Evolutionary conservation across 169 alveolate species (phyloP).

Genomic region (Eimeria praecox): DNA sequence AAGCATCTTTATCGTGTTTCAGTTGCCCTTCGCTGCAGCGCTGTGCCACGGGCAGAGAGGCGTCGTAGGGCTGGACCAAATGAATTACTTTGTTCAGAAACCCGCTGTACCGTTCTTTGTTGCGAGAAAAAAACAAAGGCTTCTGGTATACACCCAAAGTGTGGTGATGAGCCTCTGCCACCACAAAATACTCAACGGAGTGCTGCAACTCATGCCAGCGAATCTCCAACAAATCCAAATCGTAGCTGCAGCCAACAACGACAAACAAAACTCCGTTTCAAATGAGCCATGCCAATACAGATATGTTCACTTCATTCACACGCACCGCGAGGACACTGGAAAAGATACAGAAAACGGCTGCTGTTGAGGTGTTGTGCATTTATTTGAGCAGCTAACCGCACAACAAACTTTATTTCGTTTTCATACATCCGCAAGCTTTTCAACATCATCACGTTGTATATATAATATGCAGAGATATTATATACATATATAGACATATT

Average conservation of each 20-base stretch:
- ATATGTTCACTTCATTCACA: too few relatives aligned
- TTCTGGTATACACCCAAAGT: slow-evolving; percentile 67
- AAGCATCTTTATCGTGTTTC: slow-evolving; percentile 7
- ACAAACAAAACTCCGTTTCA: neutral
- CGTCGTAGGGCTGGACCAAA: slow-evolving; percentile 45
- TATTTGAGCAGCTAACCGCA: too few relatives aligned
- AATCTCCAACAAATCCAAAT: slow-evolving; percentile 66
- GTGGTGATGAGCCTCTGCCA: slow-evolving; percentile 72
- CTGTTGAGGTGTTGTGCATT: too few relatives aligned
- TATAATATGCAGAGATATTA: too few relatives aligned
- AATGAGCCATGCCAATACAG: too few relatives aligned
- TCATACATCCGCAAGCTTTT: too few relatives aligned
- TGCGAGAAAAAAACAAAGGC: slow-evolving; percentile 61
- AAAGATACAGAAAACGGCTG: too few relatives aligned
- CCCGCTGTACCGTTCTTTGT: slow-evolving; percentile 19
- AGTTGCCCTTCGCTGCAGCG: neutral
- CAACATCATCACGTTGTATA: too few relatives aligned
- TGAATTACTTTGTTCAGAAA: slow-evolving; percentile 51
- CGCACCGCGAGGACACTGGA: too few relatives aligned
- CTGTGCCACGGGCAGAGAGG: slow-evolving; percentile 27
- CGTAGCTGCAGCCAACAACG: slow-evolving; percentile 23
- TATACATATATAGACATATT: too few relatives aligned
- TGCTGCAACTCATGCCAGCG: slow-evolving; percentile 67
- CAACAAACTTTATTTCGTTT: too few relatives aligned
- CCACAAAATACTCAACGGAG: slow-evolving; percentile 68